These are phyloP conservation scores for Emergomyces pasteurianus DNA, from an alignment of 2,329 filamentous ascomycete species.

Conservation along the genomic window DNA sequence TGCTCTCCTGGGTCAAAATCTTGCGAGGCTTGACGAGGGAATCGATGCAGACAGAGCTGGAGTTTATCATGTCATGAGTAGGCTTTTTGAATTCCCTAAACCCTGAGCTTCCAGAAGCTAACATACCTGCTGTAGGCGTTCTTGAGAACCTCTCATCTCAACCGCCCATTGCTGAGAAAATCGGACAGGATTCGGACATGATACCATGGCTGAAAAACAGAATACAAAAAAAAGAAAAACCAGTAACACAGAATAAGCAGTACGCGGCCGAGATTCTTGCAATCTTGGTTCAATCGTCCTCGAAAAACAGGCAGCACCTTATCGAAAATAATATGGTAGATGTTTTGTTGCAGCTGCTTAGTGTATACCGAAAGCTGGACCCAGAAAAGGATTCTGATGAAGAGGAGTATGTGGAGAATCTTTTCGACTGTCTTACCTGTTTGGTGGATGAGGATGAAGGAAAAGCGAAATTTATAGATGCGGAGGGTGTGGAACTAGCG, in stretches of 20 bases:
- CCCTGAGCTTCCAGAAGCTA: conserved; percentile 6
- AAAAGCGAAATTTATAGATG: conserved; percentile 72
- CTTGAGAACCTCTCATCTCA: conserved; percentile 78
- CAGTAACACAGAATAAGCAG: conserved; percentile 80
- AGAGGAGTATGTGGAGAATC: conserved; percentile 87
- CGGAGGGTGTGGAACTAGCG: conserved; percentile 82
- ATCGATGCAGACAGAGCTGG: conserved; percentile 64
- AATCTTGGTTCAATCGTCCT: conserved; percentile 69
- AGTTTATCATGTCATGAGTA: conserved; percentile 68
- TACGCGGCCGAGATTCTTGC: conserved; percentile 87
- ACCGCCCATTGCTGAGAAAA: conserved; percentile 52
- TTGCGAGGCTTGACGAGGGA: conserved; percentile 65
- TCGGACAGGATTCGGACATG: conserved; percentile 57
- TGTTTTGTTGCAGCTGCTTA: conserved; percentile 66
- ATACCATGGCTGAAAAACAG: conserved; percentile 67
- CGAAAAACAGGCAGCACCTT: conserved; percentile 52
- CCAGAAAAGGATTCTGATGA: conserved; percentile 77
- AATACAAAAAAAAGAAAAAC: conserved; percentile 55
- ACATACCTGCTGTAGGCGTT: conserved; percentile 37
- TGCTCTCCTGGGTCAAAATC: conserved; percentile 40
- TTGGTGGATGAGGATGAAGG: conserved; percentile 63
- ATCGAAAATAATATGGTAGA: conserved; percentile 62
- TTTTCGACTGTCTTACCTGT: conserved; percentile 79
- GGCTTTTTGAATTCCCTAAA: conserved; percentile 6
- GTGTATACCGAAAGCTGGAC: conserved; percentile 74